phyloP scores from a whole-genome alignment of 805 yeast species.

The Monosporozyma aquatica region DNA sequence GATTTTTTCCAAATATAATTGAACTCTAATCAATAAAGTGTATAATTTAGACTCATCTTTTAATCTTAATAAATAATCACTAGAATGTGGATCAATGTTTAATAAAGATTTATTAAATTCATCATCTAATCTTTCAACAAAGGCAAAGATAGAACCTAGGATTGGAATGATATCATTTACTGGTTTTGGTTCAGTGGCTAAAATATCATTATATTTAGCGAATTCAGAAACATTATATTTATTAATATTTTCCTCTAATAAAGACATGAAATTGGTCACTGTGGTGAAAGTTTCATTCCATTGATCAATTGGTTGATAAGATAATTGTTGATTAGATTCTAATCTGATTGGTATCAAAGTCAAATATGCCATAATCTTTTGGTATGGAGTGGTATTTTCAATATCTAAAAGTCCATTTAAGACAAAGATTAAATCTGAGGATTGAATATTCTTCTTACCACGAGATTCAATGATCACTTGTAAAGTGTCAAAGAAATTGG shows the following conservation, averaged over 20 bases:
- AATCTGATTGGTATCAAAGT: conserved; percentile 81
- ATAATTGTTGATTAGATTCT: conserved; percentile 59
- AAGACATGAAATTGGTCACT: conserved; percentile 49
- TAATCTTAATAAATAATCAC: conserved; percentile 84
- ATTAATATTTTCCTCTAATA: conserved; percentile 53
- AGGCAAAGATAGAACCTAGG: conserved; percentile 75
- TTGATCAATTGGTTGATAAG: conserved; percentile 67
- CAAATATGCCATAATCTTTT: conserved; percentile 66
- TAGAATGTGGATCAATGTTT: conserved; percentile 87
- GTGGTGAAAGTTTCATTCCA: conserved; percentile 70
- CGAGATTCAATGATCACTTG: conserved; percentile 74
- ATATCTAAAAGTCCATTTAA: conserved; percentile 55
- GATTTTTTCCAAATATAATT: conserved; percentile 69
- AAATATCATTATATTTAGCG: conserved; percentile 61
- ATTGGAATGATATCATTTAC: conserved; percentile 50
- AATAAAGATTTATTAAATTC: conserved; percentile 85
- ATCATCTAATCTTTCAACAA: conserved; percentile 89
- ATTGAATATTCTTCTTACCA: conserved; percentile 91
- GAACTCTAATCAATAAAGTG: conserved; percentile 70
- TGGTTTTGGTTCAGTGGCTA: conserved; percentile 64
- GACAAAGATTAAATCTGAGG: conserved; percentile 60
- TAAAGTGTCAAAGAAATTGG: conserved; percentile 60
- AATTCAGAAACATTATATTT: conserved; percentile 66
- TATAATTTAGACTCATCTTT: conserved; percentile 78
- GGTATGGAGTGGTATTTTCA: conserved; percentile 50